A percentile compares a stretch with the other conserved stretches of the same genome.
phyloP scores from a whole-genome alignment of 2,329 filamentous ascomycete genomes.

The Acrodontium crateriforme region DNA sequence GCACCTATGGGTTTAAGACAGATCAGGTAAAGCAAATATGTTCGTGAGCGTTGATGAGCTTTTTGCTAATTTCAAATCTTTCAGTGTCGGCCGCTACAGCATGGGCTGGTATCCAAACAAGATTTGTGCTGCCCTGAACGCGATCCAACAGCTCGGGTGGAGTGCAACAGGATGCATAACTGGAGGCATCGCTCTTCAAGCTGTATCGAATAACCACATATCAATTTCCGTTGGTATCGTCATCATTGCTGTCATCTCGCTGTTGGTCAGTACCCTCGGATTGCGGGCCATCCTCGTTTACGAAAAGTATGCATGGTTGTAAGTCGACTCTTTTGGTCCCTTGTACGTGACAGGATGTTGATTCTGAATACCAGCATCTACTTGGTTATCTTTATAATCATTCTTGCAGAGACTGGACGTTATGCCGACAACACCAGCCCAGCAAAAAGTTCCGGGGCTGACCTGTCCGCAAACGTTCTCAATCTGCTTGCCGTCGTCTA shows the following conservation, averaged over 20 bases:
- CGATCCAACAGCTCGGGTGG: slow-evolving; percentile 33
- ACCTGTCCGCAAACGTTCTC: slow-evolving; percentile 11
- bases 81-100: slow-evolving; percentile 32
- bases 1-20: slow-evolving; percentile 27
- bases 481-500: slow-evolving; percentile 24
- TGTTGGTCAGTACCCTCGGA: slow-evolving; percentile 27
- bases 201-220: slow-evolving; percentile 29
- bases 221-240: slow-evolving; percentile 31
- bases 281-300: slow-evolving; percentile 32
- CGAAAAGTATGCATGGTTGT: slow-evolving; percentile 37
- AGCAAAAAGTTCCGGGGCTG: slow-evolving; percentile 15
- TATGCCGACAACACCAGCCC: slow-evolving; percentile 28
- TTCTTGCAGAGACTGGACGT: slow-evolving; percentile 33
- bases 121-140: slow-evolving; percentile 33
- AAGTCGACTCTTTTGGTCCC: not conserved
- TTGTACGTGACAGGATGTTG: not conserved
- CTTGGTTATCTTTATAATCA: slow-evolving; percentile 34
- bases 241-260: slow-evolving; percentile 26
- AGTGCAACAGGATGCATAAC: slow-evolving; percentile 29
- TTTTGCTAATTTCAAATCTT: too few species aligned
- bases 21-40: too few species aligned
- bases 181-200: slow-evolving; percentile 28
- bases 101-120: slow-evolving; percentile 39
- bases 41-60: too few species aligned
- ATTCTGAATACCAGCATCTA: too few species aligned